Base-by-base conservation (phyloP, 225 moss, liverwort and hornwort genomes). In the Asterella californica region DNA sequence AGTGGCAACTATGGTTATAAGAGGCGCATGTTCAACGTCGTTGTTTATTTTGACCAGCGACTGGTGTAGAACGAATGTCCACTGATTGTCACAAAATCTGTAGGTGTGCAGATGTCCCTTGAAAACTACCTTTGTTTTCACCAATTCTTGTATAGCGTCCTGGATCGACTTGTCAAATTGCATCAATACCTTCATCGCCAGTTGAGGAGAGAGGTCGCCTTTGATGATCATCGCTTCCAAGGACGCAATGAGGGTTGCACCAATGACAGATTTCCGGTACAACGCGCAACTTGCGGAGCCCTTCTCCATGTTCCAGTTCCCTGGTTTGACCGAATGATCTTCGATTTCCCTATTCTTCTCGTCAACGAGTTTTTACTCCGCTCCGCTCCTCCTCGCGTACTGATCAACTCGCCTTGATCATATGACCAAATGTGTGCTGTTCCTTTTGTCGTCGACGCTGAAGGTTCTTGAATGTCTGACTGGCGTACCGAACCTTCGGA, bases 111-210 rank as follows among this genome's bases (percentile, higher is more conserved):
- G 33, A 12, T 6, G 52, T 5, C 75, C 75, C 27, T 27, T 75
- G 55, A 49, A 75, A 49, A 21, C 9, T 18, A 75, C 33, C n/a
- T 49, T 52, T 1, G 75, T 34, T 7, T 54, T 54, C 21, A 75
- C 49, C 50, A 24, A 8, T 29, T 9, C 11, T 10, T 24, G 19
- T 2, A 53, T 22, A 11, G n/a, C 50, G 14, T 4, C 3, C 32
- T 54, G 17, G 33, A 75, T 75, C 7, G 75, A 75, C 53, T 54
- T 75, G 75, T 75, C 75, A 52, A 75, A 75, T 22, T 75, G 75
- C 75, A 50, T 52, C 75, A 75, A 14, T 17, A 75, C 75, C 37
- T 52, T 75, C 22, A 75, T 48, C 5, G 52, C 75, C 11, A 75
- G 75, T 8, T 0, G 19, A 22, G 75, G 75, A 34, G 48, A 21